phyloP scores from a whole-genome alignment of 2,329 filamentous ascomycete species.

The Penicillium nordicum region DNA sequence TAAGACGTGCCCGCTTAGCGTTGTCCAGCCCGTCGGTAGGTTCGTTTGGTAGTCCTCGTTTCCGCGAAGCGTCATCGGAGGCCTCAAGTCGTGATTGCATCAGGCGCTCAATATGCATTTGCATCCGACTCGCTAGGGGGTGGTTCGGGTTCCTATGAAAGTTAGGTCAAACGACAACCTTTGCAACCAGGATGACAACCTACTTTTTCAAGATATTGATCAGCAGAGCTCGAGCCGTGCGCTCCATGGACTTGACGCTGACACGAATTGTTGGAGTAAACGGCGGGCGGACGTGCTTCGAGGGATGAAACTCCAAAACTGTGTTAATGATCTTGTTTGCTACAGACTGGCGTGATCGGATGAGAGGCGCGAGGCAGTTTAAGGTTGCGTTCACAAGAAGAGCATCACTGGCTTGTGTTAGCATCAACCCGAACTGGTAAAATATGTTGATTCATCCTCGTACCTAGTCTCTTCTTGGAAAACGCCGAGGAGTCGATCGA shows the following conservation, averaged over 20 bases:
- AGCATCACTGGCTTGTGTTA: conserved; percentile 62
- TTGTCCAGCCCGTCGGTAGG: conserved; percentile 68
- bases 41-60: conserved; percentile 69
- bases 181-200: conserved; percentile 17
- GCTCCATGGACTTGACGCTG: conserved; percentile 88
- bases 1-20: conserved; percentile 76
- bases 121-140: conserved; percentile 71
- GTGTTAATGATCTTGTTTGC: conserved; percentile 81
- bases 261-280: conserved; percentile 78
- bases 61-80: conserved; percentile 72
- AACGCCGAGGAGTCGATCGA: conserved; percentile 81
- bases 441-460: background rate
- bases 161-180: conserved; percentile 21
- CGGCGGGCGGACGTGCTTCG: conserved; percentile 72
- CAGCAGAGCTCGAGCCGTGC: conserved; percentile 80
- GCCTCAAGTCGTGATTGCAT: conserved; percentile 74
- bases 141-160: conserved; percentile 70
- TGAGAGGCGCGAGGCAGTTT: conserved; percentile 78
- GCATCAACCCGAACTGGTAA: background rate
- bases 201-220: conserved; percentile 79
- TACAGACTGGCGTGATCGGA: conserved; percentile 75
- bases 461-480: conserved; percentile 85
- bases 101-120: conserved; percentile 80
- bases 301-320: conserved; percentile 85
- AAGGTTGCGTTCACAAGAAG: conserved; percentile 86